Conservation (phyloP, 2,329 filamentous ascomycete genomes). For the Alternaria atra region DNA sequence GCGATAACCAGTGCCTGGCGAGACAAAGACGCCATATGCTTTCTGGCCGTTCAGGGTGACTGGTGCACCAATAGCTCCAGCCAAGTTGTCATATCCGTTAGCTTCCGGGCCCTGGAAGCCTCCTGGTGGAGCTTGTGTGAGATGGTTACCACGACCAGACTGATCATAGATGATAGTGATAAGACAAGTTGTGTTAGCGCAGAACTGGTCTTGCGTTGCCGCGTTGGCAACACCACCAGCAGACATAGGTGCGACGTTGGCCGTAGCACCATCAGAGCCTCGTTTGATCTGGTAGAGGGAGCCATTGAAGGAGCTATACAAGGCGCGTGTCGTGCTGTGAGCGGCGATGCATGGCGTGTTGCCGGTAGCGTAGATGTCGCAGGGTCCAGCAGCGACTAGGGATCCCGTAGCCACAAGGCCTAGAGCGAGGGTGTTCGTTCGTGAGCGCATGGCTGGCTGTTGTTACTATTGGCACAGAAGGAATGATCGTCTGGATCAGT, state of each 20-base stretch:
- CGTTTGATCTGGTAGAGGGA: conserved; percentile 69
- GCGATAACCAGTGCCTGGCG: conserved; percentile 70
- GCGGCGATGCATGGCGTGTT: conserved; percentile 71
- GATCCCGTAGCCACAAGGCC: conserved; percentile 20
- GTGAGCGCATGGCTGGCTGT: conserved; percentile 16
- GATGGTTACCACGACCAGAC: conserved; percentile 68
- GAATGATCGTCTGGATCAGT: background rate
- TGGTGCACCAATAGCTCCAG: conserved; percentile 67
- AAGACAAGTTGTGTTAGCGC: conserved; percentile 67
- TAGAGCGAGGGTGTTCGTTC: conserved; percentile 19
- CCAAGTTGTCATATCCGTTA: conserved; percentile 68
- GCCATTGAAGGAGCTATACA: conserved; percentile 64
- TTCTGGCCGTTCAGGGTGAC: conserved; percentile 68
- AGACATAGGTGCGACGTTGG: conserved; percentile 60
- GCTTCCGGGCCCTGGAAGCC: conserved; percentile 65
- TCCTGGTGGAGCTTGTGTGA: conserved; percentile 69
- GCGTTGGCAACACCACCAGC: conserved; percentile 71
- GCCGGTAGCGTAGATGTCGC: conserved; percentile 68
- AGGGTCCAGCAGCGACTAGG: conserved; percentile 61
- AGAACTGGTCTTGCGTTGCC: conserved; percentile 68
- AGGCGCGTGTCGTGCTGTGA: conserved; percentile 70
- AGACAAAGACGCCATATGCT: conserved; percentile 70
- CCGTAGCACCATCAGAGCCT: conserved; percentile 61
- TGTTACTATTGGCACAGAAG: background rate
- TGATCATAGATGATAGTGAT: conserved; percentile 74